Base-by-base conservation (phyloP, 345 rosid species). In the Noccaea bulbosa region DNA sequence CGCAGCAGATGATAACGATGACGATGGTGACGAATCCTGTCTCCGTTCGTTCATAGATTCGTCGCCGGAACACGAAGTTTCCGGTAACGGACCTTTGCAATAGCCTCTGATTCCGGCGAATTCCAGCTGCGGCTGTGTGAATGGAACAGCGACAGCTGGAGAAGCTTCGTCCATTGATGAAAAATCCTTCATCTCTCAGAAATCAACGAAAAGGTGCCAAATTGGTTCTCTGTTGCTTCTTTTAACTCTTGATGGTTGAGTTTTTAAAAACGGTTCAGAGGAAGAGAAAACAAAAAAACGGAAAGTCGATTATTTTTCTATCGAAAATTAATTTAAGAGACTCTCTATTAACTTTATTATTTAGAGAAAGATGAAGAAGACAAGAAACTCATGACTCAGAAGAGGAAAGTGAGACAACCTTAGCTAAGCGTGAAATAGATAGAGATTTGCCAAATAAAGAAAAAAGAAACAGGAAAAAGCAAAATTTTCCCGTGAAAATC, bases 121-220 rank as follows among this genome's bases (percentile, higher is more conserved):
- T 14, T 76, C 86, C 32, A 62, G 67, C 10, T 70, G 78, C 37
- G 80, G 30, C 3, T 80, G 62, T 44, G 76, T 71, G 69, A 84
- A 74, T 14, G 90, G 88, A 64, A 78, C 79, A 38, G 83, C 66
- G 17, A 83, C 73, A 0, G 80, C 76, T 4, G 82, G 67, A 72
- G 88, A 80, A 43, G 73, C 71, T 35, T 83, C 85, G 77, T 87
- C 92, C 87, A 83, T 82, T 34, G 66, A 38, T 54, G 3, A 6
- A 7, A 22, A 11, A 58, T 8, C 41, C 14, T 27, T 17, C 4
- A 45, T 17, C 41, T 27, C 32, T 38, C 69, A 43, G 47, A 35
- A 72, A 34, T 16, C 43, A 55, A 52, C 56, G 16, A 55, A 55
- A 45, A 11, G n/a, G 22, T 55, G n/a, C 11, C 35, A 17, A 52